Evolutionary conservation across 441 rosid genomes (phyloP), one percentile per base, ranked within the genome.

Genomic region (Brassica hybrid): DNA sequence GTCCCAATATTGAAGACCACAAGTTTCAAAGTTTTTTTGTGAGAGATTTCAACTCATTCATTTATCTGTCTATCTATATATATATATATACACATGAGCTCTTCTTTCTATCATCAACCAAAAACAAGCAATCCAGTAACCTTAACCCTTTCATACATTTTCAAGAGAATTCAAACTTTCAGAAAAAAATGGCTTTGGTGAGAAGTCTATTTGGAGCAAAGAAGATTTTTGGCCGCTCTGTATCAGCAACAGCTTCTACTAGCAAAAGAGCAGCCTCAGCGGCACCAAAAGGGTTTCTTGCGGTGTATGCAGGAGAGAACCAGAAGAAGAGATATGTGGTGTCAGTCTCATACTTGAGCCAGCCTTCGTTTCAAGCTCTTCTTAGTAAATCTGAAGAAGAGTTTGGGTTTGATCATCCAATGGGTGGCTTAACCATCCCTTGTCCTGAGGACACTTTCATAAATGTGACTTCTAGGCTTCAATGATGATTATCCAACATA

Each of bases 261-360:
- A 43, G 50, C 50, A 43, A 43, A 43, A 43, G n/a, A 43, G 50
- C 6, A 43, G 50, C 50, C n/a, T 43, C 50, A 43, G 66, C 66
- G 0, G 41, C 82, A 19, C 81, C 78, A 56, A 73, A 73, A 65
- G 76, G 76, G 52, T 73, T 64, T 64, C 70, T 73, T 64, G 76
- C 76, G 9, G 76, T 73, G 54, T 73, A 73, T 25, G 70, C 19
- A 4, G 76, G 76, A 64, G 76, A 73, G 16, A 30, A 30, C 32
- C 68, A 72, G 60, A 72, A 72, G 59, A 72, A 61, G 60, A 72
- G 75, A 72, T 72, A 62, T 11, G 0, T 59, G 14, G 75, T 71
- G 18, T 32, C 73, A 54, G n/a, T 69, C 18, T 69, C 73, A 52
- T 69, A 69, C 73, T 69, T 56, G 73, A 69, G 19, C 6, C 52